These are phyloP conservation scores for Fraxinus cuspidata DNA, from an alignment of 257 asterid species.

Conservation along the genomic window DNA sequence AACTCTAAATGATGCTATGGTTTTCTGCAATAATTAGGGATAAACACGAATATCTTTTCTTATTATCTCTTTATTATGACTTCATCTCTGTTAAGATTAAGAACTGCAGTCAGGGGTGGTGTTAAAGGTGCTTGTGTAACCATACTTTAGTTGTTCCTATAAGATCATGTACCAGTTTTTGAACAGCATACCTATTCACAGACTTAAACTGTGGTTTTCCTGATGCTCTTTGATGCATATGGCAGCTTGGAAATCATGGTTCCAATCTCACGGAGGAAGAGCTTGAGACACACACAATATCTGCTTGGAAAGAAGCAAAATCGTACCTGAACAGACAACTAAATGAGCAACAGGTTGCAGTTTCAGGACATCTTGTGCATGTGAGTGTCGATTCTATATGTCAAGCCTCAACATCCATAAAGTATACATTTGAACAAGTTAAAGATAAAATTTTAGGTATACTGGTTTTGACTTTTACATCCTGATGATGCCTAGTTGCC, in stretches of 20 bases:
- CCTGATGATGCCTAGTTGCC: constrained; percentile 1
- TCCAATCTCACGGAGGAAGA: constrained; percentile 87
- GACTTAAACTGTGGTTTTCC: neutral
- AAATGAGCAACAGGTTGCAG: constrained; percentile 46
- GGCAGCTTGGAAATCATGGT: constrained; percentile 73
- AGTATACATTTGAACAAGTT: constrained; percentile 1
- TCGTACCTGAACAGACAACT: constrained; percentile 50
- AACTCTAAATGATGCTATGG: neutral
- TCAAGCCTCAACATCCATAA: constrained; percentile 8
- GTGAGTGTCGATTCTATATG: constrained; percentile 48
- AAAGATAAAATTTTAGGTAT: neutral
- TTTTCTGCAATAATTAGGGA: neutral
- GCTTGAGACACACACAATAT: constrained; percentile 83
- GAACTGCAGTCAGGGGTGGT: too few relatives aligned
- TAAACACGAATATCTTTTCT: neutral
- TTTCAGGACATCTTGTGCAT: constrained; percentile 66
- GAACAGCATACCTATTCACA: neutral
- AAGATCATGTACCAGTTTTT: neutral
- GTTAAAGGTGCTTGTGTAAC: neutral
- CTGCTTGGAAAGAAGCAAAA: constrained; percentile 88
- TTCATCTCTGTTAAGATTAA: neutral
- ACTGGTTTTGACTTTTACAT: neutral
- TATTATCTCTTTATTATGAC: neutral
- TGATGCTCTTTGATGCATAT: neutral
- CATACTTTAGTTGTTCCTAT: neutral